Percentiles rank a stretch among this genome's conserved stretches.
These are phyloP conservation scores for Theobroma grandiflorum DNA, from an alignment of 441 rosid species.

Conservation along the genomic window DNA sequence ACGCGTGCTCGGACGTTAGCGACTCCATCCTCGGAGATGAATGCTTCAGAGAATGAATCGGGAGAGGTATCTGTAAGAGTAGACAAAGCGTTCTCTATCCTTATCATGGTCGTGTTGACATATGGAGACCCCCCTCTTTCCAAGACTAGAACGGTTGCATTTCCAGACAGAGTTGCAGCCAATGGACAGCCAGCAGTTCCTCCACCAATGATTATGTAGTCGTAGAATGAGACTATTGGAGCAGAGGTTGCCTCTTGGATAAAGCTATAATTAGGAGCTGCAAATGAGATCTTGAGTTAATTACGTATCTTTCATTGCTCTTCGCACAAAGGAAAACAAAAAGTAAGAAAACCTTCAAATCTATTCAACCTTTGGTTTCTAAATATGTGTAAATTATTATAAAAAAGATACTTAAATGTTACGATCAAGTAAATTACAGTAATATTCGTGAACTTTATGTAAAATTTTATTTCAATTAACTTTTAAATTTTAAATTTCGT, in stretches of 20 bases:
- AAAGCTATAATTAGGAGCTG: constrained; percentile 13
- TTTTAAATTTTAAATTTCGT: too few relatives aligned
- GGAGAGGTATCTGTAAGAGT: constrained; percentile 20
- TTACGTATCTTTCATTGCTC: neutral
- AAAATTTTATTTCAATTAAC: too few relatives aligned
- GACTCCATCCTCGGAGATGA: constrained; percentile 55
- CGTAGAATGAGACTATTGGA: constrained; percentile 17
- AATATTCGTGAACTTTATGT: too few relatives aligned
- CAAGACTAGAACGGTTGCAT: constrained; percentile 35
- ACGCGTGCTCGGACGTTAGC: constrained; percentile 48
- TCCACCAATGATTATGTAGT: constrained; percentile 46
- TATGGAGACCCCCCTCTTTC: constrained; percentile 44
- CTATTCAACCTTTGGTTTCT: too few relatives aligned
- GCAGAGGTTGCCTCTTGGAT: constrained; percentile 17
- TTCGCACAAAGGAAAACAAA: too few relatives aligned
- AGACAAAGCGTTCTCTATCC: constrained; percentile 17
- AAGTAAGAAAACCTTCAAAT: too few relatives aligned
- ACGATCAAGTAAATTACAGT: too few relatives aligned
- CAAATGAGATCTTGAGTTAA: neutral
- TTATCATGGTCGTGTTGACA: constrained; percentile 26
- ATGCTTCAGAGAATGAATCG: constrained; percentile 34
- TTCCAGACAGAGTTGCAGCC: constrained; percentile 38
- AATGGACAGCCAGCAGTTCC: constrained; percentile 46
- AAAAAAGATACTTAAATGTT: too few relatives aligned
- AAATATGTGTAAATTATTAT: too few relatives aligned